Base-by-base conservation (phyloP, 768 basidiomycete species). In the Tremella mesenterica region DNA sequence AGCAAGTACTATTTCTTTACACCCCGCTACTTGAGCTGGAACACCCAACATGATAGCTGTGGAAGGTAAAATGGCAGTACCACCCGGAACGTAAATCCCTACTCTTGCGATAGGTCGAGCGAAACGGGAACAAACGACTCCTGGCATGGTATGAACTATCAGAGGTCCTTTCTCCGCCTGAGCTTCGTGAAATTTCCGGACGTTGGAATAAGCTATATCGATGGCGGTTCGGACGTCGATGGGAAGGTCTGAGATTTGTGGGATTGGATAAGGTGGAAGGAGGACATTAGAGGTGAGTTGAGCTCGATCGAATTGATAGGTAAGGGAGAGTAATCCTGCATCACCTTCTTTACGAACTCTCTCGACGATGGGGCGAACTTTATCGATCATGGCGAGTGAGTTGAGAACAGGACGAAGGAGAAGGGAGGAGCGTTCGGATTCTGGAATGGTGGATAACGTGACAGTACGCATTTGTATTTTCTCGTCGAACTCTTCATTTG, bases 1-100 rank as follows among this genome's bases (percentile, higher is more conserved):
- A 4, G 95, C 91, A 55, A 99, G 79, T 33, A 96, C 86, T 58
- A 97, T 84, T 63, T 87, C 81, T 57, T 81, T 82, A 76, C 93
- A 97, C 2, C 89, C 89, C 1, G 95, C 95, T 9, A 96, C 95
- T 71, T 95, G 91, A 1, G 95, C 95, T 14, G 95, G 95, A 26
- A 96, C 85, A 54, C 93, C 93, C 18, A 99, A 83, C 92, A 96
- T 96, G 63, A 99, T 80, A 2, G 95, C 93, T 18, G 95, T 97
- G 4, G 88, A 92, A 12, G 95, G 95, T 16, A 99, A 79, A 43
- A 97, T 80, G 1, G 95, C 95, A 3, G 95, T 97, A 14, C 95
- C 95, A 26, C 95, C 95, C 1, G 95, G 95, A 2, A 99, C 85
- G 75, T 99, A 99, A 43, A 99, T 77, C 31, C 95, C 95, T 28